These are phyloP conservation scores for Diversispora eburnea DNA, from an alignment of 192 early-diverging fungal species.

Conservation along the genomic window DNA sequence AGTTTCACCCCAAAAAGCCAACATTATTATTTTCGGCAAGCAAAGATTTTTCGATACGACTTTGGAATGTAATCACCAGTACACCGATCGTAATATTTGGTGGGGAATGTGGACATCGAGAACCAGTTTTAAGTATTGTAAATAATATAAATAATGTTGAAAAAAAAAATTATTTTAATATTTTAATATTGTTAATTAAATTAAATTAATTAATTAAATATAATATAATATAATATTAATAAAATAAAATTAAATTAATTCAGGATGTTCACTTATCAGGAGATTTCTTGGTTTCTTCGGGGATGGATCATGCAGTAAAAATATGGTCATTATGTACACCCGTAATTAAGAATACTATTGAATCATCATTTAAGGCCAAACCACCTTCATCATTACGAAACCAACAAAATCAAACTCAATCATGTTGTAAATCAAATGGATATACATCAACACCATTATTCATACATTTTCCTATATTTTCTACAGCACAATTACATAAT, in stretches of 20 bases:
- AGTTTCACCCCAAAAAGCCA: conserved; percentile 13
- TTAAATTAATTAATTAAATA: background rate
- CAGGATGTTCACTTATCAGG: conserved; percentile 22
- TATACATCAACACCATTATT: background rate
- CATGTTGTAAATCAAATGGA: background rate
- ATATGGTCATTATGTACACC: conserved; percentile 29
- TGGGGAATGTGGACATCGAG: conserved; percentile 26
- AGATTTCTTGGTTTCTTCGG: conserved; percentile 20
- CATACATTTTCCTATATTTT: conserved; percentile 25
- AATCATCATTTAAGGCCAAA: background rate
- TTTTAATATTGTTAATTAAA: background rate
- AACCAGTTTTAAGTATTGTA: conserved; percentile 26
- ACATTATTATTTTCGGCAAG: conserved; percentile 14
- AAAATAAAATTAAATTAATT: background rate
- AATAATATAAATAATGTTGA: background rate
- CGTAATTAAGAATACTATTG: conserved; percentile 1
- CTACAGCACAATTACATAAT: conserved; percentile 15
- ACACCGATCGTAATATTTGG: conserved; percentile 2
- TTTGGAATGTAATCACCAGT: conserved; percentile 20
- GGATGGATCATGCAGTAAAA: conserved; percentile 25
- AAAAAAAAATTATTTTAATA: too few relatives aligned
- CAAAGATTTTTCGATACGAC: conserved; percentile 27
- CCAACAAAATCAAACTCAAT: background rate
- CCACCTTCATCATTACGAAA: background rate
- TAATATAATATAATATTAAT: too few relatives aligned